Evolutionary conservation across 768 basidiomycete genomes (phyloP).

Genomic region (Flagelloscypha sp.): DNA sequence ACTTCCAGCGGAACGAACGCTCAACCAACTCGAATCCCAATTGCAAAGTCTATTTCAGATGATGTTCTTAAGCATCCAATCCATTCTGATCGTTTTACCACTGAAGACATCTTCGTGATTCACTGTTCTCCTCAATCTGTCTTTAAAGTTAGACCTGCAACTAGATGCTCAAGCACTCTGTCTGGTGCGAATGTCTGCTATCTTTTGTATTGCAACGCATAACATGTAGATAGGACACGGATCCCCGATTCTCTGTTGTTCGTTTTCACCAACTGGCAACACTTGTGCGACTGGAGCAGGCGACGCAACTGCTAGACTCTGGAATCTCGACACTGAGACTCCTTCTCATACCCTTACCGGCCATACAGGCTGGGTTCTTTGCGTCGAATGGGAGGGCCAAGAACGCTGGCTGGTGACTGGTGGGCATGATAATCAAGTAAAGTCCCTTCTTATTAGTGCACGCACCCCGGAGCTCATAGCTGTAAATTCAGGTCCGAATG

Average conservation of each 20-base stretch:
- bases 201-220: slow-evolving; percentile 7
- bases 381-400: slow-evolving; percentile 94
- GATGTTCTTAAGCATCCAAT: slow-evolving; percentile 67
- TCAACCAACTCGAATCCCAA: slow-evolving; percentile 77
- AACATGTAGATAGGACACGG: slow-evolving; percentile 57
- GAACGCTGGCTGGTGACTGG: slow-evolving; percentile 89
- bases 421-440: slow-evolving; percentile 86
- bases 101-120: slow-evolving; percentile 83
- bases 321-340: slow-evolving; percentile 90
- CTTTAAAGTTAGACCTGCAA: slow-evolving; percentile 89
- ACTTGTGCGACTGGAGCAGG: slow-evolving; percentile 92
- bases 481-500: slow-evolving; percentile 62
- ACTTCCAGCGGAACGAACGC: slow-evolving; percentile 37
- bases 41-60: slow-evolving; percentile 74
- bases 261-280: slow-evolving; percentile 90
- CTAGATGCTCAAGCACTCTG: slow-evolving; percentile 87
- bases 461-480: too few relatives aligned
- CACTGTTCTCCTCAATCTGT: slow-evolving; percentile 94
- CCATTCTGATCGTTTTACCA: slow-evolving; percentile 56
- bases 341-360: slow-evolving; percentile 83
- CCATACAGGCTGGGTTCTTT: slow-evolving; percentile 94
- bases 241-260: slow-evolving; percentile 89
- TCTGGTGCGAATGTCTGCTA: slow-evolving; percentile 43
- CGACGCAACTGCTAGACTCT: slow-evolving; percentile 85
- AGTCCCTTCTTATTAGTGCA: slow-evolving; percentile 13